Percentiles rank a stretch among this genome's conserved stretches.
These are phyloP conservation scores for Wickerhamomyces chaumierensis DNA, from an alignment of 805 yeast genomes.

Conservation along the genomic window DNA sequence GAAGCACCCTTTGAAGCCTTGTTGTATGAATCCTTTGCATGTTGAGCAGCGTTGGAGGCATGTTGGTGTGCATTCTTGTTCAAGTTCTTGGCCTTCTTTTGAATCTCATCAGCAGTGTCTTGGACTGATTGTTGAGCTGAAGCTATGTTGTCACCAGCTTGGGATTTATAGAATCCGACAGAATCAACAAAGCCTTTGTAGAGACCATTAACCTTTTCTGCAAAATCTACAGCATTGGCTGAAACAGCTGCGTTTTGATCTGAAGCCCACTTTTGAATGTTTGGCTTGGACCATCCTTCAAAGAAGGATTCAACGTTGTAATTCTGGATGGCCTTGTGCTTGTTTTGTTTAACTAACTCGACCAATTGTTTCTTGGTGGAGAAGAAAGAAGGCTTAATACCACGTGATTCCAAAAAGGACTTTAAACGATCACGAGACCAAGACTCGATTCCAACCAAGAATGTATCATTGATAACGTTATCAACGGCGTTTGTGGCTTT, in stretches of 20 bases:
- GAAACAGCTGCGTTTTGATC: conserved; percentile 19
- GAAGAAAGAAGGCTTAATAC: conserved; percentile 26
- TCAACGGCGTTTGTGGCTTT: conserved; percentile 24
- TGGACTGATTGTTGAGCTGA: conserved; percentile 2
- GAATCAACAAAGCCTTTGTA: conserved; percentile 10
- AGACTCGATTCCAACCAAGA: conserved; percentile 30
- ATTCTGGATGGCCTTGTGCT: conserved; percentile 24
- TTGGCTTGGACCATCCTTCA: conserved; percentile 28
- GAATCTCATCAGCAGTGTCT: conserved; percentile 2
- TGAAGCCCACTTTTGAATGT: conserved; percentile 28
- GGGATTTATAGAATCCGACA: conserved; percentile 7
- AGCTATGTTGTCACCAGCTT: conserved; percentile 9
- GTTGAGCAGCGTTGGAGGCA: conserved; percentile 7
- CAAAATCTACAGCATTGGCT: conserved; percentile 12
- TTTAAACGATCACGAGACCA: conserved; percentile 37
- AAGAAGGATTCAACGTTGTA: conserved; percentile 22
- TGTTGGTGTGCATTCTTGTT: conserved; percentile 7
- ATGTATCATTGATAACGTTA: conserved; percentile 31
- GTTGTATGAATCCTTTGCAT: conserved; percentile 3
- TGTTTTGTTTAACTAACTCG: conserved; percentile 26
- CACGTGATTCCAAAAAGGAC: conserved; percentile 30
- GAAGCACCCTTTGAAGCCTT: conserved; percentile 9
- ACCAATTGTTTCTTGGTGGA: conserved; percentile 29
- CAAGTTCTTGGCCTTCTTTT: conserved; percentile 6
- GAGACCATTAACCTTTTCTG: conserved; percentile 14